Conservation (phyloP, 768 basidiomycete species). For the Lactarius deliciosus region DNA sequence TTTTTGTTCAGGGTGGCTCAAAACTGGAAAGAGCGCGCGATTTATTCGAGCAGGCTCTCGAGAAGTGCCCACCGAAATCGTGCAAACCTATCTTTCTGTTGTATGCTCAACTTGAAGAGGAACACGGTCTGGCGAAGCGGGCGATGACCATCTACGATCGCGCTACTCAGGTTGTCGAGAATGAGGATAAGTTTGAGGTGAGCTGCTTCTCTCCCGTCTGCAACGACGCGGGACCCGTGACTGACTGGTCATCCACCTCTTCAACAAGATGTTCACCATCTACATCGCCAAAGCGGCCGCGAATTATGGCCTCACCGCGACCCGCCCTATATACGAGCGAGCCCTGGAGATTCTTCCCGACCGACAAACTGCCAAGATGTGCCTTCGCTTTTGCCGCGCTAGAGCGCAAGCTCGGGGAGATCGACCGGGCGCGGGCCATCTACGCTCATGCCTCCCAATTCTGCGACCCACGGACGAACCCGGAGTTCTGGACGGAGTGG, state of each 20-base stretch:
- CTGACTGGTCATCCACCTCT: conserved; percentile 4
- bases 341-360: conserved; percentile 93
- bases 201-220: conserved; percentile 29
- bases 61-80: conserved; percentile 92
- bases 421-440: conserved; percentile 93
- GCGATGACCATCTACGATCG: conserved; percentile 96
- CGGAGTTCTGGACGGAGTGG: conserved; percentile 97
- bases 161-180: conserved; percentile 80
- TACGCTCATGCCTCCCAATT: conserved; percentile 99
- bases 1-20: conserved; percentile 67
- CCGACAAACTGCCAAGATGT: conserved; percentile 95
- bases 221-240: background rate
- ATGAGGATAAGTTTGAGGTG: conserved; percentile 95
- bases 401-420: conserved; percentile 97
- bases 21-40: conserved; percentile 97
- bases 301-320: conserved; percentile 95
- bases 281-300: conserved; percentile 97
- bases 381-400: conserved; percentile 93
- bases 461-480: conserved; percentile 91
- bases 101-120: conserved; percentile 96
- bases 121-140: conserved; percentile 90
- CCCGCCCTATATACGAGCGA: conserved; percentile 92
- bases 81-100: conserved; percentile 95
- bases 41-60: conserved; percentile 95
- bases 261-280: conserved; percentile 83